Base-by-base conservation (phyloP, 129 eudicot genomes). In the Flaveria robusta region DNA sequence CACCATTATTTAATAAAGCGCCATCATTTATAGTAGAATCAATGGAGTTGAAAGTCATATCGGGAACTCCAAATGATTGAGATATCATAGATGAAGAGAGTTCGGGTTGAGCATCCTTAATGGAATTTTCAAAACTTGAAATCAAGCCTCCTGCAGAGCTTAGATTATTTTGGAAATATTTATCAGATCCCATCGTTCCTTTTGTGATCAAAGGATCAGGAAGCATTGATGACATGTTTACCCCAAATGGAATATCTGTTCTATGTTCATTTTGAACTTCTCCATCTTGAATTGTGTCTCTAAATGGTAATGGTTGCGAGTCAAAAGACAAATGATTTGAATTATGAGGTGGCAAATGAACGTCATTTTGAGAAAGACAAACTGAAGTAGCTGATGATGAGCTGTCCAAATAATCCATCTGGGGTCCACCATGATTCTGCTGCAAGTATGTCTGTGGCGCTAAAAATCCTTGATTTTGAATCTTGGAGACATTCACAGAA, bases 51-150 rank as follows among this genome's bases (percentile, higher is more conserved):
- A 94, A 91, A 19, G 88, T 77, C 88, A 94, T 84, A 54, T 94
- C 98, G 13, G 98, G 98, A 45, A 93, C 97, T 15, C 98, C 98
- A 83, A 93, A 93, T 20, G 97, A 89, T 76, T 94, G 97, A 13
- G 97, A 85, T 23, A 89, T 93, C 88, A 94, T 88, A 7, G 98
- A 91, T 7, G 98, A 88, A 16, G 96, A 85, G 42, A 85, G 91
- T 72, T 90, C 97, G 3, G 92, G 96, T 75, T 85, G 97, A 80
- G 88, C 74, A 27, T 94, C 97, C 75, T 91, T 94, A 39, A 59
- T 54, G 14, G 89, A 76, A 72, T 81, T 86, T 42, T 85, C 95
- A 56, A 84, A 90, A 55, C 84, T 70, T 8, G 91, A 72, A 82
- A 90, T 86, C 85, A 90, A 58, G 10, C 86, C 91, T 23, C 67